phyloP scores from a whole-genome alignment of 768 basidiomycete genomes.

The Pulveroboletus sp. region DNA sequence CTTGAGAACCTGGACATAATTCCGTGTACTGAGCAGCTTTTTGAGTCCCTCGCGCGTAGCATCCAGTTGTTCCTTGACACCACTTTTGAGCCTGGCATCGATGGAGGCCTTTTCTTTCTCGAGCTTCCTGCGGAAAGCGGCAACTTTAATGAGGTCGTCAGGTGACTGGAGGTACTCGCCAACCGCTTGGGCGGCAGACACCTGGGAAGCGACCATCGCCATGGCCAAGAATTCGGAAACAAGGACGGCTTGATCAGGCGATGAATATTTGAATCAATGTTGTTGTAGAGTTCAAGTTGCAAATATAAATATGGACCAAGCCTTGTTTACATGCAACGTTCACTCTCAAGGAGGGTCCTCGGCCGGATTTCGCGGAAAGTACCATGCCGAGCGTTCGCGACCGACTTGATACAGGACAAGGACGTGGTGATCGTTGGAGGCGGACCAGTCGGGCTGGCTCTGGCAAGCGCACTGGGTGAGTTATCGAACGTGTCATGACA shows the following conservation, averaged over 20 bases:
- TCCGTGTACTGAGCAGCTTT: slow-evolving; percentile 73
- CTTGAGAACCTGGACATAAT: slow-evolving; percentile 76
- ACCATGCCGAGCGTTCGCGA: slow-evolving; percentile 16
- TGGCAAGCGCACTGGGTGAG: slow-evolving; percentile 84
- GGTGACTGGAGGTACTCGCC: slow-evolving; percentile 92
- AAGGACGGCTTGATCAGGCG: too few species aligned
- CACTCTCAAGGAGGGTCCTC: slow-evolving; percentile 6
- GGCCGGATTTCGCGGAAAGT: not conserved
- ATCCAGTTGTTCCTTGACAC: slow-evolving; percentile 91
- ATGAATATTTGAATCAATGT: not conserved
- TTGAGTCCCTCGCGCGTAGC: slow-evolving; percentile 85
- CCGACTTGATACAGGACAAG: slow-evolving; percentile 43
- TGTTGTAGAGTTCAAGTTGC: too few species aligned
- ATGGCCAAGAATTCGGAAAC: too few species aligned
- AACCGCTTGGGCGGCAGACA: slow-evolving; percentile 82
- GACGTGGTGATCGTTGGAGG: slow-evolving; percentile 96
- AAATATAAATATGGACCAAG: not conserved
- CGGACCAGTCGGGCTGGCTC: slow-evolving; percentile 86
- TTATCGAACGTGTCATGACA: not conserved
- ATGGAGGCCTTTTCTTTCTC: slow-evolving; percentile 97
- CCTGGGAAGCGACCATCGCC: slow-evolving; percentile 47
- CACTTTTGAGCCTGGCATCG: slow-evolving; percentile 83
- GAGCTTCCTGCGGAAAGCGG: slow-evolving; percentile 87
- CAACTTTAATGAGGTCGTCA: slow-evolving; percentile 88
- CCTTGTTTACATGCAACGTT: not conserved